These are phyloP conservation scores for Parietaria judaica DNA, from an alignment of 306 rosid species.

Conservation along the genomic window DNA sequence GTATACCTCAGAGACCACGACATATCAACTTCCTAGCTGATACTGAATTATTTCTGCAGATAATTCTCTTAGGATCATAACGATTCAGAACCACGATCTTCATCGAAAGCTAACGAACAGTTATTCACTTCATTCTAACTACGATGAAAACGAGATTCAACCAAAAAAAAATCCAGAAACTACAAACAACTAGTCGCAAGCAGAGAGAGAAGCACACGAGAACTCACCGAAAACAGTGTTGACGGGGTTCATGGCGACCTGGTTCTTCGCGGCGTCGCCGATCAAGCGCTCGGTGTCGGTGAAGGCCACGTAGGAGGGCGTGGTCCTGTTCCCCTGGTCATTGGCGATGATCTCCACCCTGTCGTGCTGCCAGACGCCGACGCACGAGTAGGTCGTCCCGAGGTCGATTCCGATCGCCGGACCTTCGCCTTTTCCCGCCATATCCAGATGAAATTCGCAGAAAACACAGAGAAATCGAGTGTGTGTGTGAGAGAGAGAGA, in stretches of 20 bases:
- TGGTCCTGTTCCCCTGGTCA: conserved; percentile 36
- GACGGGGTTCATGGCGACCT: conserved; percentile 34
- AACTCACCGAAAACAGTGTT: conserved; percentile 41
- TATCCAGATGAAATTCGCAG: background rate
- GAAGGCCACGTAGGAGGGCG: conserved; percentile 36
- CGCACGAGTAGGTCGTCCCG: conserved; percentile 32
- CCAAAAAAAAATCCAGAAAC: background rate
- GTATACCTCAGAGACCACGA: too few species aligned
- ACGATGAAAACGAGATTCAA: too few species aligned
- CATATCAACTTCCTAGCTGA: too few species aligned
- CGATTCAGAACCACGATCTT: too few species aligned
- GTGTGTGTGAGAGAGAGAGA: background rate
- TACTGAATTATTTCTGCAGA: too few species aligned
- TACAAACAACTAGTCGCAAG: background rate
- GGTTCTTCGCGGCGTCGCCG: conserved; percentile 32
- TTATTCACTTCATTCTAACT: too few species aligned
- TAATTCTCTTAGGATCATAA: too few species aligned
- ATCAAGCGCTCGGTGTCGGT: conserved; percentile 28
- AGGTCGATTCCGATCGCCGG: conserved; percentile 31
- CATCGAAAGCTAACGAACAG: too few species aligned
- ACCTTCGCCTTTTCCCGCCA: conserved; percentile 30
- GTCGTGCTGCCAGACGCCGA: conserved; percentile 32
- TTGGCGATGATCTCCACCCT: conserved; percentile 31
- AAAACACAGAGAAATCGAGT: too few species aligned
- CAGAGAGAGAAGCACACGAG: background rate